Evolutionary conservation across 805 yeast genomes (phyloP).

Genomic region (Candida pseudofarinosa): DNA sequence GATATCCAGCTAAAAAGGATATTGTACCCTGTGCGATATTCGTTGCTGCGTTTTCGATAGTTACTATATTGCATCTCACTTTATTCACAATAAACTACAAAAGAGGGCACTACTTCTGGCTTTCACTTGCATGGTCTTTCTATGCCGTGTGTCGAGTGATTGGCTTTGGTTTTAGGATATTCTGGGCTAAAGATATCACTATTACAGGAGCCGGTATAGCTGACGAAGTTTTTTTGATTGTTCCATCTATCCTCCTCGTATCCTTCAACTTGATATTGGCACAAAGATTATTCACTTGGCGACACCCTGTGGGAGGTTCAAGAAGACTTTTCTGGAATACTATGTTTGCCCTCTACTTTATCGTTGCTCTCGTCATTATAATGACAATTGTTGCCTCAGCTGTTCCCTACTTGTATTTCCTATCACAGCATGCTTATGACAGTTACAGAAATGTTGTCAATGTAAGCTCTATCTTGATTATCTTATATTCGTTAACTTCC

Average conservation of each 20-base stretch:
- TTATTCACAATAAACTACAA: conserved; percentile 47
- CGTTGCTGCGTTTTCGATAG: conserved; percentile 45
- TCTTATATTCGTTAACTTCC: conserved; percentile 51
- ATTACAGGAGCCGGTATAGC: conserved; percentile 49
- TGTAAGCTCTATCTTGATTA: conserved; percentile 27
- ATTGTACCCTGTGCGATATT: conserved; percentile 58
- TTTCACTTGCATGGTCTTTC: conserved; percentile 48
- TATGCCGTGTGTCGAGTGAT: conserved; percentile 49
- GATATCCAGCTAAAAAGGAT: conserved; percentile 52
- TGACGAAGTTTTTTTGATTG: conserved; percentile 49
- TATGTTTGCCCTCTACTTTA: conserved; percentile 47
- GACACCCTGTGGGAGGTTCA: conserved; percentile 69
- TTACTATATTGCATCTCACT: conserved; percentile 41
- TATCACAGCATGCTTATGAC: conserved; percentile 29
- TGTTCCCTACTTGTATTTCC: conserved; percentile 56
- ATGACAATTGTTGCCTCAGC: conserved; percentile 64
- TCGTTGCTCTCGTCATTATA: conserved; percentile 53
- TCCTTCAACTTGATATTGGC: conserved; percentile 61
- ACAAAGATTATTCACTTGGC: conserved; percentile 71
- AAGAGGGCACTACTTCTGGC: conserved; percentile 58
- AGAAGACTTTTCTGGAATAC: conserved; percentile 43
- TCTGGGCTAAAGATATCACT: conserved; percentile 52
- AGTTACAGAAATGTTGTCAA: conserved; percentile 23
- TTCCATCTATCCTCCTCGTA: conserved; percentile 53
- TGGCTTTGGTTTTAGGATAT: conserved; percentile 56